phyloP scores from a whole-genome alignment of 768 basidiomycete genomes.

The Suillus subluteus region DNA sequence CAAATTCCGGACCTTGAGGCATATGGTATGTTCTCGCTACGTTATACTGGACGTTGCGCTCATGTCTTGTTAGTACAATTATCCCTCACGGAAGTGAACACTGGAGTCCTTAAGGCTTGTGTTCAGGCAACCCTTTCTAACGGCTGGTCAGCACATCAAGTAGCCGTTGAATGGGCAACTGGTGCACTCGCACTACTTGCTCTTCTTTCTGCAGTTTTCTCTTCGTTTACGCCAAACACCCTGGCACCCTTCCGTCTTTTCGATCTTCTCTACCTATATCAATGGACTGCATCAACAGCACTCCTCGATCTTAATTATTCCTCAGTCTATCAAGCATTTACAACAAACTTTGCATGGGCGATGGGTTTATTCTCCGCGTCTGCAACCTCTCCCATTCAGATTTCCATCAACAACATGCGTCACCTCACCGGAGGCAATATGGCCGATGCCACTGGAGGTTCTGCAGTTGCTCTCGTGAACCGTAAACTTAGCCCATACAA shows the following conservation, averaged over 20 bases:
- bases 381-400: conserved; percentile 62
- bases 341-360: conserved; percentile 89
- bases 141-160: conserved; percentile 80
- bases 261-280: conserved; percentile 82
- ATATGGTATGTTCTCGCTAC: conserved; percentile 16
- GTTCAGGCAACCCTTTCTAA: conserved; percentile 92
- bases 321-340: conserved; percentile 75
- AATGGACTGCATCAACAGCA: conserved; percentile 78
- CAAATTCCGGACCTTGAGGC: conserved; percentile 91
- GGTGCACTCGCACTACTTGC: conserved; percentile 68
- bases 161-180: conserved; percentile 77
- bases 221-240: conserved; percentile 57
- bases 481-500: conserved; percentile 84
- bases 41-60: conserved; percentile 11
- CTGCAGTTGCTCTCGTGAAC: conserved; percentile 77
- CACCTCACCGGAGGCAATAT: conserved; percentile 79
- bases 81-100: conserved; percentile 66
- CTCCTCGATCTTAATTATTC: conserved; percentile 90
- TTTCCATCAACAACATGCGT: conserved; percentile 82
- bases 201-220: conserved; percentile 53
- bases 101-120: conserved; percentile 81
- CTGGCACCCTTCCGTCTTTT: conserved; percentile 77
- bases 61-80: conserved; percentile 65
- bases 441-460: conserved; percentile 57
- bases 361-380: conserved; percentile 71